Evolutionary conservation across 2,329 filamentous ascomycete genomes (phyloP), one percentile per base, ranked within the genome.

Genomic region (Fusarium sp.): DNA sequence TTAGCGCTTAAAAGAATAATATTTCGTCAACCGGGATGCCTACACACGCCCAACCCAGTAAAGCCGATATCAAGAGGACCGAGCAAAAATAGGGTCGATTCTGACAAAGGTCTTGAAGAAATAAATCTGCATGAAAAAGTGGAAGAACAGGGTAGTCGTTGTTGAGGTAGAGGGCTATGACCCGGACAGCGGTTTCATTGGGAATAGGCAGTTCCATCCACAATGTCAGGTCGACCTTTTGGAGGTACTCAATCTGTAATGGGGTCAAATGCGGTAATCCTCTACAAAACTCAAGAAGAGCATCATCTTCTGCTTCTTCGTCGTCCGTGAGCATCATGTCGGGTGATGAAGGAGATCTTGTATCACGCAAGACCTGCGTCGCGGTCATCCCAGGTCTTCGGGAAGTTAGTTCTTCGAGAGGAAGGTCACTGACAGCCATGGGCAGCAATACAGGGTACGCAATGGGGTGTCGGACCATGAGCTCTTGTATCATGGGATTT

Each of bases 261-360:
- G 6, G 20, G 0, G 20, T 3, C 2, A 55, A 12, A 27, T 55
- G 52, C 12, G 27, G 32, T 1, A 45, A 12, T 1, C 29, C 7
- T 34, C 3, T 8, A 3, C 10, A 45, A 11, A 32, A 34, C 3
- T 34, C 10, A 7, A 16, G 3, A 8, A 38, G 42, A 5, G 42
- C 11, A 16, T 40, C 27, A 0, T 11, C 20, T 0, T 22, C 20
- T 15, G 12, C 0, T 2, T 20, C 42, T 12, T 25, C 27, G 3
- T 38, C 32, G 2, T 38, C 47, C 4, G 20, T n/a, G 3, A 0
- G 0, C 20, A 51, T 32, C 8, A 34, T 27, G 2, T 55, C 29
- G 1, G 22, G 3, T 1, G n/a, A 45, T 20, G 22, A 14, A 18
- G n/a, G 52, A 8, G 42, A n/a, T 2, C 0, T 8, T 5, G 6